phyloP scores from a whole-genome alignment of 495 filamentous ascomycete species.

The Talaromyces thailandensis region DNA sequence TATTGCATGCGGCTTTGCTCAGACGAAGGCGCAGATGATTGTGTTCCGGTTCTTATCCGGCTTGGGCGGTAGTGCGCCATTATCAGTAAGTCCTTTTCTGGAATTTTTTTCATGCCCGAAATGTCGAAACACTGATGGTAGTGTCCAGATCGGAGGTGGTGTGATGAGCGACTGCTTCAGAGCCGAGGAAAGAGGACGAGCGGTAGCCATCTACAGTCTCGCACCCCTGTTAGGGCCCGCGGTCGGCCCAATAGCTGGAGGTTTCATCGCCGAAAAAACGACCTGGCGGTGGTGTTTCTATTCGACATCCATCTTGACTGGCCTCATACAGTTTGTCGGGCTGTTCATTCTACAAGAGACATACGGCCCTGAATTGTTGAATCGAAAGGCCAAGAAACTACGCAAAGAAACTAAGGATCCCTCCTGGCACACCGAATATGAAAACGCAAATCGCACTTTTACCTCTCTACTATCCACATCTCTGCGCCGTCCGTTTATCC shows the following conservation, averaged over 20 bases:
- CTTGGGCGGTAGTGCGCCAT: slow-evolving; percentile 46
- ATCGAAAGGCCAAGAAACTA: slow-evolving; percentile 44
- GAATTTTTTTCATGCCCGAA: neutral
- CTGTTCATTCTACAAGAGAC: slow-evolving; percentile 64
- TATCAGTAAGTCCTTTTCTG: slow-evolving; percentile 39
- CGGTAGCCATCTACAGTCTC: slow-evolving; percentile 56
- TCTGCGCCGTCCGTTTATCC: slow-evolving; percentile 45
- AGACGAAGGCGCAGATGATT: slow-evolving; percentile 44
- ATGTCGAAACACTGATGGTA: too few species aligned
- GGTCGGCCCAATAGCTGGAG: slow-evolving; percentile 53
- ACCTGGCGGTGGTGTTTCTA: slow-evolving; percentile 68
- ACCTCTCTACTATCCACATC: slow-evolving; percentile 30
- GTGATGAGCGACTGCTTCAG: slow-evolving; percentile 55
- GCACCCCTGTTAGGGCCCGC: slow-evolving; percentile 60
- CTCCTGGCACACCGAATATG: slow-evolving; percentile 54
- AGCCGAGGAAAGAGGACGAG: slow-evolving; percentile 55
- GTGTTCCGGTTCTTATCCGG: slow-evolving; percentile 49
- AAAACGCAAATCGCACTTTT: slow-evolving; percentile 38
- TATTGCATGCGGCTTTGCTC: slow-evolving; percentile 41
- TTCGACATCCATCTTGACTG: slow-evolving; percentile 53
- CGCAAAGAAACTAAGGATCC: slow-evolving; percentile 56
- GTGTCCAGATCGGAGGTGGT: slow-evolving; percentile 47
- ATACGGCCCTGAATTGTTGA: slow-evolving; percentile 56
- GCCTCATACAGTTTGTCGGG: slow-evolving; percentile 51
- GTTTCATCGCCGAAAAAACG: slow-evolving; percentile 58